phyloP scores from a whole-genome alignment of 2,329 filamentous ascomycete genomes.

The Sclerotinia nivalis region DNA sequence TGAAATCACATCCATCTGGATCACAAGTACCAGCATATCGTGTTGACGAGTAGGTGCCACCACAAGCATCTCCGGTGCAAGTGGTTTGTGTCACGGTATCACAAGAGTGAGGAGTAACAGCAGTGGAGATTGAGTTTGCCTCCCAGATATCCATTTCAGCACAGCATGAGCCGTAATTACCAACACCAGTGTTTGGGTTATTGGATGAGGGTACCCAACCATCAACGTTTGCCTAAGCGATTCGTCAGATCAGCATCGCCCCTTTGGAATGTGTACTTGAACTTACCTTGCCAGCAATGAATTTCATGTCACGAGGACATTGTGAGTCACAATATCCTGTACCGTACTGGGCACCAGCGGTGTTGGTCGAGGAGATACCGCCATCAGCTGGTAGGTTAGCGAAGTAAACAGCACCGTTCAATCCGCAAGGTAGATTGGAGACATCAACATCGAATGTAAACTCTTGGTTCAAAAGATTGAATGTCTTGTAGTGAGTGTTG shows the following conservation, averaged over 20 bases:
- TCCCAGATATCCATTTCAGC: constrained; percentile 70
- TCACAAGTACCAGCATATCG: constrained; percentile 59
- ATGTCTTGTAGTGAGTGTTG: constrained; percentile 63
- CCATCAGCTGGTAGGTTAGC: constrained; percentile 64
- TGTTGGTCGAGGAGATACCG: constrained; percentile 52
- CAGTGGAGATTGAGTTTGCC: constrained; percentile 59
- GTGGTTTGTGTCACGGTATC: constrained; percentile 44
- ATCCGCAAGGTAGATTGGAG: constrained; percentile 65
- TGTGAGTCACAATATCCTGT: constrained; percentile 66
- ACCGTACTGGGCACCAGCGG: constrained; percentile 60
- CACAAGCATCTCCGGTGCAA: constrained; percentile 46
- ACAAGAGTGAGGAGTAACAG: constrained; percentile 60
- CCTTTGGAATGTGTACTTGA: not conserved
- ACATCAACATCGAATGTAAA: constrained; percentile 74
- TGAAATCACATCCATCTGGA: constrained; percentile 63
- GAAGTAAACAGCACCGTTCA: constrained; percentile 72
- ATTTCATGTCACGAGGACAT: constrained; percentile 54
- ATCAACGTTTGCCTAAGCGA: constrained; percentile 17
- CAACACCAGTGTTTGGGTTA: constrained; percentile 54
- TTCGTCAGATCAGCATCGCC: not conserved
- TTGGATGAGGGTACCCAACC: constrained; percentile 42
- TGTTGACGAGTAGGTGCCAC: constrained; percentile 46
- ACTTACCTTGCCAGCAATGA: constrained; percentile 52
- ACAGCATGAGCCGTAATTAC: constrained; percentile 62
- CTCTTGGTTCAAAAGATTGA: constrained; percentile 66